Base-by-base conservation (phyloP, 2,329 filamentous ascomycete species). In the Pyrenophora teres region DNA sequence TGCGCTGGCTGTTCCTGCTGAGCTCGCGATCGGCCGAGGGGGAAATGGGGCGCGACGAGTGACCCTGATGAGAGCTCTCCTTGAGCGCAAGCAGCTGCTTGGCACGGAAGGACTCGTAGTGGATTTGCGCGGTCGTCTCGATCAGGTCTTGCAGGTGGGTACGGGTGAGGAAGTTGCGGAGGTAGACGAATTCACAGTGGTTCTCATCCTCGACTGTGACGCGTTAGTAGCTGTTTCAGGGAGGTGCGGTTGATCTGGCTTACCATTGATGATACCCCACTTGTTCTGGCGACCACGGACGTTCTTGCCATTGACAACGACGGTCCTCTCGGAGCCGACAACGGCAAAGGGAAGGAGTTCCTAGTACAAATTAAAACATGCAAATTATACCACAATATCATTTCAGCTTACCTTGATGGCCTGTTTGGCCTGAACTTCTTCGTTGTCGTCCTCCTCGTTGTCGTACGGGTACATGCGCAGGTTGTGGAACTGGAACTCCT, bases 381-480 rank as follows among this genome's bases (percentile, higher is more conserved):
- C 38, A 36, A 15, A 36, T 19, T 13, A 27, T 4, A 35, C 3
- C 3, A 7, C n/a, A 4, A n/a, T 16, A n/a, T 0, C 2, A 16
- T 3, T 8, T 4, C 16, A 12, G 37, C 79, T 56, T 79, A 95
- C 92, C 89, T 97, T 97, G 81, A 99, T 99, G 74, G 96, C 90
- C 53, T 86, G 87, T 80, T 97, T 97, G 78, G 96, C 82, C 56
- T 87, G 87, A 68, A 91, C 88, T 81, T 99, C 94, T 82, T 99
- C 94, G 61, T 94, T 89, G 73, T 99, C 94, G 67, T 97, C 88
- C 83, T 99, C 94, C 70, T 99, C 94, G 74, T 97, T 97, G 77
- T 99, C 94, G 77, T 99, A 99, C 55, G 94, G 94, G 83, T 96
- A 99, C 94, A 99, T 99, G 84, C 96, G 93, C 72, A 99, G 86